phyloP scores from a whole-genome alignment of 331 rosid genomes.

The Quercus tomentella region DNA sequence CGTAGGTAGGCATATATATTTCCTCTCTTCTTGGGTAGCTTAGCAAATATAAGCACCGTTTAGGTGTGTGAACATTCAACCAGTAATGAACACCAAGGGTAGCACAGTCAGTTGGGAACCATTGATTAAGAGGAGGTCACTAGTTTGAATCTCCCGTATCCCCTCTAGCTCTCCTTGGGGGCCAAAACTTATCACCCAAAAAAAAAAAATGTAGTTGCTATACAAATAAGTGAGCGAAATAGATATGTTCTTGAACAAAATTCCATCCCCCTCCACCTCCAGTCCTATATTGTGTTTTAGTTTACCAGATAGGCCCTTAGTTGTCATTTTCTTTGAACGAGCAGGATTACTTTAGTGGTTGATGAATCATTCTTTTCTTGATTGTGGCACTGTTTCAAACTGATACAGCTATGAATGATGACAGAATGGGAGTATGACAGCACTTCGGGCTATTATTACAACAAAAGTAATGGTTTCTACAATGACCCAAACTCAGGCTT shows the following conservation, averaged over 20 bases:
- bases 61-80: background rate
- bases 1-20: background rate
- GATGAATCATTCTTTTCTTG: slow-evolving; percentile 18
- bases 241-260: background rate
- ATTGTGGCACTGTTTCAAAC: slow-evolving; percentile 20
- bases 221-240: background rate
- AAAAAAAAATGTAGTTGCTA: background rate
- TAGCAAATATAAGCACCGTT: background rate
- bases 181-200: no score
- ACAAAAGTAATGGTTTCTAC: slow-evolving; percentile 76
- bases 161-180: no score
- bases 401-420: slow-evolving; percentile 47
- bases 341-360: slow-evolving; percentile 3
- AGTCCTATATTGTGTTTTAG: background rate
- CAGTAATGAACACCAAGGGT: background rate
- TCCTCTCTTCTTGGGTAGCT: background rate
- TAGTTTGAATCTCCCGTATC: no score
- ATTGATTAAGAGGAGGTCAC: no score
- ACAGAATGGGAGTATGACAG: slow-evolving; percentile 88
- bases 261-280: background rate
- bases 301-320: background rate
- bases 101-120: no score
- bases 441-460: slow-evolving; percentile 78
- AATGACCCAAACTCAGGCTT: slow-evolving; percentile 82
- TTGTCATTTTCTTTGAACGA: background rate